Evolutionary conservation across 805 yeast species (phyloP).

Genomic region (Ogataea zsoltii): DNA sequence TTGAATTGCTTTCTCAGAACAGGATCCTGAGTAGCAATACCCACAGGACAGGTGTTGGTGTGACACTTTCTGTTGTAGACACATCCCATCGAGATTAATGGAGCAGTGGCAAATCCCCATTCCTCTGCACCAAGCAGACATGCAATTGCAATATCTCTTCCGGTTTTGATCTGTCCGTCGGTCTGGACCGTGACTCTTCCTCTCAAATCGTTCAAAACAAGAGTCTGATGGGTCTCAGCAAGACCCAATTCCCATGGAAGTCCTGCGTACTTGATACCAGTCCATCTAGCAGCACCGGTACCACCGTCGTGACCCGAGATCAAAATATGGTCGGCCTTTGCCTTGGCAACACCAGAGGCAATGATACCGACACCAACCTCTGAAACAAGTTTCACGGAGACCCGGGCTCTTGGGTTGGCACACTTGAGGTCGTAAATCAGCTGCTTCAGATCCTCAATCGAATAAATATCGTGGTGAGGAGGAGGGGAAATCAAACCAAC

Average conservation of each 20-base stretch:
- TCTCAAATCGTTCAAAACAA: conserved; percentile 92
- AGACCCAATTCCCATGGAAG: conserved; percentile 98
- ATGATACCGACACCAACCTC: conserved; percentile 99
- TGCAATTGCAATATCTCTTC: conserved; percentile 95
- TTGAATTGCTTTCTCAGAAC: conserved; percentile 85
- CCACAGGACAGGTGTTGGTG: conserved; percentile 93
- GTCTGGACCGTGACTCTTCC: conserved; percentile 95
- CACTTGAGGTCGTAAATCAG: conserved; percentile 95
- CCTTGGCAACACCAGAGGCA: conserved; percentile 99
- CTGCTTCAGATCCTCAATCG: conserved; percentile 97
- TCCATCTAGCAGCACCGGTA: conserved; percentile 98
- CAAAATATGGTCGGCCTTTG: conserved; percentile 94
- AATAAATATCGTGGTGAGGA: conserved; percentile 97
- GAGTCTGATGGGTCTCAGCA: conserved; percentile 97
- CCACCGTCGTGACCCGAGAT: conserved; percentile 99
- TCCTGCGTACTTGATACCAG: conserved; percentile 96
- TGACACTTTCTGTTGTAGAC: conserved; percentile 96
- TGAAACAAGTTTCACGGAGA: conserved; percentile 93
- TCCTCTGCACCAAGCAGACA: conserved; percentile 97
- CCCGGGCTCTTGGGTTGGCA: conserved; percentile 95
- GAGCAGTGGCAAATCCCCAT: conserved; percentile 97
- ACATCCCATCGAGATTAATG: conserved; percentile 96
- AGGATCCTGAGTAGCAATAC: conserved; percentile 98
- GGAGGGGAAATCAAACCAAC: conserved; percentile 98
- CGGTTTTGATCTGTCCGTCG: conserved; percentile 98